Evolutionary conservation across 768 basidiomycete genomes (phyloP).

Genomic region (Pholiota molesta): DNA sequence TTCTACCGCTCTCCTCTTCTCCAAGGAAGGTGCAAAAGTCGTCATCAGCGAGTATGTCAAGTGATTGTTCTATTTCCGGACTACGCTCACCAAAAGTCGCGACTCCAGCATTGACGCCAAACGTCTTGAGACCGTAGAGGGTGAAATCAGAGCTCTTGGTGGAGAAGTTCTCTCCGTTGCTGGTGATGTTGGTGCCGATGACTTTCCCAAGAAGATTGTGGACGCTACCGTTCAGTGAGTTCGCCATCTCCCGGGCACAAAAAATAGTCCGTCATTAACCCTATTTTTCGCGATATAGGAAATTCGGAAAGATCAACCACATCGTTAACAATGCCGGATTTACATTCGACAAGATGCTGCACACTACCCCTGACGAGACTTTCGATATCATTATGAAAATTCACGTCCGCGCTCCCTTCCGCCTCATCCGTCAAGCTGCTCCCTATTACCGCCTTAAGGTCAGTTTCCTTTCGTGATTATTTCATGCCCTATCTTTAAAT

Average conservation of each 20-base stretch:
- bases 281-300: constrained; percentile 38
- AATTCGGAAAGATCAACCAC: constrained; percentile 85
- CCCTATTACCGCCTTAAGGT: constrained; percentile 84
- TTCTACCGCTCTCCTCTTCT: constrained; percentile 74
- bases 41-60: constrained; percentile 75
- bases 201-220: constrained; percentile 79
- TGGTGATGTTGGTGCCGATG: constrained; percentile 83
- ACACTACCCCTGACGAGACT: constrained; percentile 82
- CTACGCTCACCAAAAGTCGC: neutral
- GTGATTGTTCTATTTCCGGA: constrained; percentile 8
- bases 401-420: constrained; percentile 86
- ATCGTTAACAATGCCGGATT: constrained; percentile 86
- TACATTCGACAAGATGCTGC: constrained; percentile 87
- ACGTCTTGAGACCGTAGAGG: constrained; percentile 65
- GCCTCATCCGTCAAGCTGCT: constrained; percentile 81
- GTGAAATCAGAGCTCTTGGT: constrained; percentile 72
- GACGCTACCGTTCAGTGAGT: constrained; percentile 76
- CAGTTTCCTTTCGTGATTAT: constrained; percentile 8
- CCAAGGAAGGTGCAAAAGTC: constrained; percentile 85
- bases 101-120: constrained; percentile 68
- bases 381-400: constrained; percentile 84
- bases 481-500: constrained; percentile 14
- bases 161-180: constrained; percentile 76
- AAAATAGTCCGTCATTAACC: neutral
- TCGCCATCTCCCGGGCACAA: neutral